phyloP scores from a whole-genome alignment of 768 basidiomycete species.

The Mycena epipterygia region DNA sequence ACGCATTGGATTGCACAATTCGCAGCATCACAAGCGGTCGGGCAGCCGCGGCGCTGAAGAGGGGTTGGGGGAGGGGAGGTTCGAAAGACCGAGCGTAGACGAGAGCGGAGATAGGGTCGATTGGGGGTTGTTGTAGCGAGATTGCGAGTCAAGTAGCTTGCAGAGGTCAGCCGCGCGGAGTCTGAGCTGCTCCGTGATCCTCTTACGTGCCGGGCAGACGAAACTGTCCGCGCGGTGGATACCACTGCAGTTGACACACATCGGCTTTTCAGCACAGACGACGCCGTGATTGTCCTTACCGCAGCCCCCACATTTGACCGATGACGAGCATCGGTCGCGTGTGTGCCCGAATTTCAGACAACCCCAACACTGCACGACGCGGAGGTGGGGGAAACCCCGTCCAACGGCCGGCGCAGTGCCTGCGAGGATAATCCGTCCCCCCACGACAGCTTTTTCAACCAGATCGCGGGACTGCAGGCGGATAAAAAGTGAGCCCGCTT shows the following conservation, averaged over 20 bases:
- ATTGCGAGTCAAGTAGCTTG: background rate
- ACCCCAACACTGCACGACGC: background rate
- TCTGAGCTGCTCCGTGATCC: background rate
- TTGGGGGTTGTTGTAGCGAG: background rate
- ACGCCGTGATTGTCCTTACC: background rate
- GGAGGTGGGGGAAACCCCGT: background rate
- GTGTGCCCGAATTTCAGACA: constrained; percentile 4
- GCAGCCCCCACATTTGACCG: background rate
- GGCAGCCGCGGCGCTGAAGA: too few species aligned
- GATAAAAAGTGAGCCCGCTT: background rate
- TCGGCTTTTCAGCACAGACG: background rate
- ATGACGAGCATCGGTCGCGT: background rate
- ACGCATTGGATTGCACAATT: too few species aligned
- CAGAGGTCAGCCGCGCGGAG: background rate
- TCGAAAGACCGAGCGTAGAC: background rate
- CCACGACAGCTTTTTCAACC: background rate
- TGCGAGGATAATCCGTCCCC: background rate
- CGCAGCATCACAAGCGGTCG: too few species aligned
- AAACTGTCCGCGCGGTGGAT: background rate
- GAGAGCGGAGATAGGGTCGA: background rate
- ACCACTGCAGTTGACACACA: background rate
- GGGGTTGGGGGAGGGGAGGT: background rate
- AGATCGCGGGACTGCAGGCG: background rate
- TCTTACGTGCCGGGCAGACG: background rate
- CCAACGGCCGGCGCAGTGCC: background rate